phyloP scores from a whole-genome alignment of 345 rosid species.

The Ricinus communis region DNA sequence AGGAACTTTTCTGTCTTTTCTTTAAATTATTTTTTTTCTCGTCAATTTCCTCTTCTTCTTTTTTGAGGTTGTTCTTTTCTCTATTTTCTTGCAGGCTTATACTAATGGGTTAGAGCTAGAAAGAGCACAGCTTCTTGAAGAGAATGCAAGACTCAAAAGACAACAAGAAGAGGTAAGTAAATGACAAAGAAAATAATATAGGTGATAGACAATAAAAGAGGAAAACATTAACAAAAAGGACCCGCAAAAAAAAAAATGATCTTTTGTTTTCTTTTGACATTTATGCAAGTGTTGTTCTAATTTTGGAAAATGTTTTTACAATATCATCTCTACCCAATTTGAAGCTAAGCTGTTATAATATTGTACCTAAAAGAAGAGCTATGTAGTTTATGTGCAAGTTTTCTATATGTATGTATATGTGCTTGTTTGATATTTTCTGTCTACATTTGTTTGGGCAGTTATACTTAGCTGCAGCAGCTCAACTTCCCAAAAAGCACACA shows the following conservation, averaged over 20 bases:
- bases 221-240: no score
- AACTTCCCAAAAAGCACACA: conserved; percentile 41
- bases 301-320: no score
- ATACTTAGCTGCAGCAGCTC: conserved; percentile 44
- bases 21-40: background rate
- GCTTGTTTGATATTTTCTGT: conserved; percentile 13
- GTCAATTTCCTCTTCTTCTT: background rate
- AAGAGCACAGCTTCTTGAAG: conserved; percentile 50
- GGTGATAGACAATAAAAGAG: background rate
- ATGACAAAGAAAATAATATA: background rate
- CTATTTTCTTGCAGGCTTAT: conserved; percentile 55
- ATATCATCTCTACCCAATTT: no score
- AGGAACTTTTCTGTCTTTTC: conserved; percentile 41
- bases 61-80: background rate
- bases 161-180: conserved; percentile 61
- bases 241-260: background rate
- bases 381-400: no score
- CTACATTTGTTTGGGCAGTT: conserved; percentile 36
- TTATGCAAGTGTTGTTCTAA: no score
- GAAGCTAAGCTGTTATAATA: no score
- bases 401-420: background rate
- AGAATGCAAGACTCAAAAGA: conserved; percentile 62
- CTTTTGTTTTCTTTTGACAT: background rate
- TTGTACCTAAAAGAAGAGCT: no score
- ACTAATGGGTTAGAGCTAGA: conserved; percentile 63